phyloP scores from a whole-genome alignment of 1,284 basidiomycete genomes.

The Tausonia pullulans region DNA sequence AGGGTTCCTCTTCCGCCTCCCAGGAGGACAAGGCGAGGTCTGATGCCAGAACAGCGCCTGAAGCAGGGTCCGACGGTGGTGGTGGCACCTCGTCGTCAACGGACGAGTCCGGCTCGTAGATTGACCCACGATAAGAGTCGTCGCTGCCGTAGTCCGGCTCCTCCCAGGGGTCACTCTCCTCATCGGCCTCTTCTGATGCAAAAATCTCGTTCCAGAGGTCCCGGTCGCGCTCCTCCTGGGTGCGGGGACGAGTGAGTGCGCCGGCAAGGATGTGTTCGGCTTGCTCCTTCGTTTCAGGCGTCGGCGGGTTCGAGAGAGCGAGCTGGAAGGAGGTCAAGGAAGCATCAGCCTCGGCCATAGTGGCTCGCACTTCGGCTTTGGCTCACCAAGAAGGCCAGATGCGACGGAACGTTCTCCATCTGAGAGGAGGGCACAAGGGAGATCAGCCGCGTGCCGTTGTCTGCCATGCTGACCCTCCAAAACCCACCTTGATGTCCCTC shows the following conservation, averaged over 20 bases:
- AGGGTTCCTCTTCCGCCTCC: not conserved
- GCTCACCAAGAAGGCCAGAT: conserved; percentile 4
- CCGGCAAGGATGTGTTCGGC: not conserved
- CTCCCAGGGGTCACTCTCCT: not conserved
- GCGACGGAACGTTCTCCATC: conserved; percentile 3
- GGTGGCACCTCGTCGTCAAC: not conserved
- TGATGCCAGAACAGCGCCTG: not conserved
- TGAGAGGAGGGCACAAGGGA: not conserved
- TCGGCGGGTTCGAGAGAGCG: not conserved
- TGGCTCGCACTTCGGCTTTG: no score
- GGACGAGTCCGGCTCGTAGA: not conserved
- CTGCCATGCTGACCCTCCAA: no score
- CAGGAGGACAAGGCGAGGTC: not conserved
- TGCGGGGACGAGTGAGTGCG: not conserved
- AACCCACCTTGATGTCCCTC: no score
- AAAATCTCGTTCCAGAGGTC: conserved; percentile 9
- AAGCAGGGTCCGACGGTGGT: not conserved
- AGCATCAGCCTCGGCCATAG: not conserved
- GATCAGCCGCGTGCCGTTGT: no score
- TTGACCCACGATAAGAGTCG: not conserved
- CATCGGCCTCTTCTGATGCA: not conserved
- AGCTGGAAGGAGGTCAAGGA: not conserved
- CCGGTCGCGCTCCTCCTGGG: not conserved
- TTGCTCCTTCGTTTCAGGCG: not conserved
- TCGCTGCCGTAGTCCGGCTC: conserved; percentile 3